Percentiles rank a stretch among this genome's conserved stretches.
phyloP scores from a whole-genome alignment of 1,284 basidiomycete species.

The Malassezia pachydermatis region DNA sequence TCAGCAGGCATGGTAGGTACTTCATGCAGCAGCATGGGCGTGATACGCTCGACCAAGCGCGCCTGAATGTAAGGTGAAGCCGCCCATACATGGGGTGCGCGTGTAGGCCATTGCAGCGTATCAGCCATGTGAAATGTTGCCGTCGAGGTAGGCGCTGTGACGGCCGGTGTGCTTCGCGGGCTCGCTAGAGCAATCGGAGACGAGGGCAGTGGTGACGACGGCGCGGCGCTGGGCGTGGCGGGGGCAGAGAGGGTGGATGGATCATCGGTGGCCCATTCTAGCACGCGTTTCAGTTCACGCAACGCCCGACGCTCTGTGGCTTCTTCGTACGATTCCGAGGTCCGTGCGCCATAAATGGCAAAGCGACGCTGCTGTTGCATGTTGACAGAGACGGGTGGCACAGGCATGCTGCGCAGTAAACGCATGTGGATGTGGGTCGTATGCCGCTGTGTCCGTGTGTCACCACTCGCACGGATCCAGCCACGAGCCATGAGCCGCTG shows the following conservation, averaged over 20 bases:
- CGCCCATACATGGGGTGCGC: conserved; percentile 26
- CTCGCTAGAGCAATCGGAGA: not conserved
- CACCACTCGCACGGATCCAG: conserved; percentile 7
- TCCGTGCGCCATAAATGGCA: conserved; percentile 40
- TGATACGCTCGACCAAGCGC: conserved; percentile 10
- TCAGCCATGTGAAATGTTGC: not conserved
- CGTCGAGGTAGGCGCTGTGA: not conserved
- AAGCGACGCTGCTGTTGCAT: conserved; percentile 32
- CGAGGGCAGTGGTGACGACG: not conserved
- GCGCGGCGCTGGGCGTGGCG: not conserved
- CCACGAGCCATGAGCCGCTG: conserved; percentile 73
- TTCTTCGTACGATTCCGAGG: conserved; percentile 42
- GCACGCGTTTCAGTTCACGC: conserved; percentile 22
- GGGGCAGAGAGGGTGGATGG: not conserved
- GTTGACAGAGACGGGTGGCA: conserved; percentile 23
- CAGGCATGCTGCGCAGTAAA: conserved; percentile 34
- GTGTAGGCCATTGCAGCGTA: not conserved
- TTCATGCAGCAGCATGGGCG: not conserved
- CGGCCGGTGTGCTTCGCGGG: not conserved
- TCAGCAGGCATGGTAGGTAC: not conserved
- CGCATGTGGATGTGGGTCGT: conserved; percentile 26
- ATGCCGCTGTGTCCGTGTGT: not conserved
- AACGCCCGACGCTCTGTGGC: conserved; percentile 36
- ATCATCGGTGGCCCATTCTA: not conserved
- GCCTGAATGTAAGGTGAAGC: conserved; percentile 32